Percentiles rank a stretch among this genome's conserved stretches.
These are phyloP conservation scores for Vaccinium macrocarpon DNA, from an alignment of 148 eudicot species.

Conservation along the genomic window DNA sequence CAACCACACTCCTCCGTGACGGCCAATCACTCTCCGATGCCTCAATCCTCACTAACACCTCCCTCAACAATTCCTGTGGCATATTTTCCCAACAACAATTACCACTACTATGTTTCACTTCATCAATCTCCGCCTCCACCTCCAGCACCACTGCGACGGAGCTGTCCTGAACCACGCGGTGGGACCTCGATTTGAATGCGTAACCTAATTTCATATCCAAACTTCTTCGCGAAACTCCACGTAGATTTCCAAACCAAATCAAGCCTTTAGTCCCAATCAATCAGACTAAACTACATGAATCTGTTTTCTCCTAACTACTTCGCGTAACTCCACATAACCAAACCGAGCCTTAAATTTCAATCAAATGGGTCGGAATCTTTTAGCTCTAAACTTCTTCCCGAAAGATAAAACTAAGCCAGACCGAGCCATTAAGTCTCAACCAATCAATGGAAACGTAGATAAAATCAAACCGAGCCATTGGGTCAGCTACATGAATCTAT, in stretches of 20 bases:
- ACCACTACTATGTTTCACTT: constrained; percentile 26
- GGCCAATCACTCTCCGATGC: constrained; percentile 62
- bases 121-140: constrained; percentile 31
- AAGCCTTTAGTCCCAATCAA: neutral
- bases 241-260: neutral
- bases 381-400: too few relatives aligned
- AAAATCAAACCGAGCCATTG: too few relatives aligned
- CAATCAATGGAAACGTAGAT: neutral
- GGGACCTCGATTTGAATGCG: constrained; percentile 48
- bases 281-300: neutral
- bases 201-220: constrained; percentile 28
- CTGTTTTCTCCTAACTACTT: neutral
- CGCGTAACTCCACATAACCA: neutral
- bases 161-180: constrained; percentile 44
- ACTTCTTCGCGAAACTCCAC: constrained; percentile 26
- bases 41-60: constrained; percentile 64
- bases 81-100: constrained; percentile 61
- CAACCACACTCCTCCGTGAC: constrained; percentile 40
- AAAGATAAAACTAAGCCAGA: neutral
- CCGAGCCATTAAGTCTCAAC: neutral
- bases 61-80: constrained; percentile 72
- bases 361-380: too few relatives aligned
- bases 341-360: too few relatives aligned
- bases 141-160: constrained; percentile 18
- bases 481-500: neutral